phyloP scores from a whole-genome alignment of 1,284 basidiomycete species.

The Leccinum subrobustum region DNA sequence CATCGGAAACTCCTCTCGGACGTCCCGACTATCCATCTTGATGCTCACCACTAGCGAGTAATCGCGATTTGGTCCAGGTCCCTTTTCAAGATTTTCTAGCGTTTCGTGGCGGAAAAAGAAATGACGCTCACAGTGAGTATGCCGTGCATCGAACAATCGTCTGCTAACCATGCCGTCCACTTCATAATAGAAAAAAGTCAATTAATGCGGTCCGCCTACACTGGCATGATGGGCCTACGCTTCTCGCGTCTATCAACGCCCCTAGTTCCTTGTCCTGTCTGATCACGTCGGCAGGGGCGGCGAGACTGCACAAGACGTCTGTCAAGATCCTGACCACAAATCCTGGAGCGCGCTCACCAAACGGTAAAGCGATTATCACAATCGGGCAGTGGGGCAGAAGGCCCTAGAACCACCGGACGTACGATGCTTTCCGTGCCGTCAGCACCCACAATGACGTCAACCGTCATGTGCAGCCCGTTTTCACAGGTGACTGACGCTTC shows the following conservation, averaged over 20 bases:
- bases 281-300: constrained; percentile 35
- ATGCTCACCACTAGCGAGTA: constrained; percentile 32
- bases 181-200: constrained; percentile 3
- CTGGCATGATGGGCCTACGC: constrained; percentile 24
- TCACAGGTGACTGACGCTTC: constrained; percentile 37
- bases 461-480: constrained; percentile 39
- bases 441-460: constrained; percentile 53
- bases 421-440: constrained; percentile 55
- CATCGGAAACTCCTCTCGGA: constrained; percentile 31
- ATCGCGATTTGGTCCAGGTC: constrained; percentile 29
- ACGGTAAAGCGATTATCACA: constrained; percentile 45
- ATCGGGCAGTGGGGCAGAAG: constrained; percentile 24
- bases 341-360: constrained; percentile 32
- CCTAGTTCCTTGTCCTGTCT: constrained; percentile 37
- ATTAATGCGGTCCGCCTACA: not conserved
- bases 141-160: constrained; percentile 23
- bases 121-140: constrained; percentile 16
- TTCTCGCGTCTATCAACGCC: constrained; percentile 28
- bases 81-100: constrained; percentile 9
- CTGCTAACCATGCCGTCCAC: constrained; percentile 25
- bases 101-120: not conserved
- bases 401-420: constrained; percentile 43
- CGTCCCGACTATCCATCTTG: constrained; percentile 27
- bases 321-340: not conserved
- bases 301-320: constrained; percentile 18